These are phyloP conservation scores for Entomortierella lignicola DNA, from an alignment of 192 early-diverging fungal species.

Conservation along the genomic window DNA sequence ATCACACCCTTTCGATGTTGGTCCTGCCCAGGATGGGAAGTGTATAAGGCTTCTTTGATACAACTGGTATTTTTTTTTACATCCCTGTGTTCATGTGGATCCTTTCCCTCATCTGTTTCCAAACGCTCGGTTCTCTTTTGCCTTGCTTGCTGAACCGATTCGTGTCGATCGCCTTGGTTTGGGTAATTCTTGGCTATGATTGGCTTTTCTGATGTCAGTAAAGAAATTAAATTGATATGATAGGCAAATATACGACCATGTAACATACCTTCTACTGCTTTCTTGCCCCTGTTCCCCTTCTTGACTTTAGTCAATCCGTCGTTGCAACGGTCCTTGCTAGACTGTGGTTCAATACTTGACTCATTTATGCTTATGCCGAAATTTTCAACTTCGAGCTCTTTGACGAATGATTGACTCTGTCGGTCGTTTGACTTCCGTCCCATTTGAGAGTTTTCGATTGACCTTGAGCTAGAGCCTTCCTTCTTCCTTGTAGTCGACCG, in stretches of 20 bases:
- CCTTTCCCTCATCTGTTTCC: not conserved
- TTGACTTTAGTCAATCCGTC: not conserved
- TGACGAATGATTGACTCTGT: not conserved
- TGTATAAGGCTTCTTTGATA: not conserved
- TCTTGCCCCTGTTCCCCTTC: not conserved
- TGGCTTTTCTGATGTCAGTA: conserved; percentile 31
- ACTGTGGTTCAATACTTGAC: not conserved
- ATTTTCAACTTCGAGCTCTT: conserved; percentile 18
- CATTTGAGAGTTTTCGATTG: not conserved
- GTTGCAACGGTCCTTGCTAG: not conserved
- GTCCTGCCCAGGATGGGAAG: not conserved
- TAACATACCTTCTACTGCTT: too few species aligned
- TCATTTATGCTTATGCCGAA: conserved; percentile 25
- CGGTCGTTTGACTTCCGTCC: not conserved
- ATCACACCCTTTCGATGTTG: not conserved
- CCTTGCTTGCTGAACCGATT: not conserved
- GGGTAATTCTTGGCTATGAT: conserved; percentile 8
- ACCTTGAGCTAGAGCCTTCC: not conserved
- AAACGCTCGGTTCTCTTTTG: not conserved
- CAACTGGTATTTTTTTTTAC: not conserved
- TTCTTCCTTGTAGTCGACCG: not conserved
- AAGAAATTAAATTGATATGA: not conserved
- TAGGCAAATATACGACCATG: not conserved
- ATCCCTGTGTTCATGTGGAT: not conserved
- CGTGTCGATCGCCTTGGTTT: conserved; percentile 15